Evolutionary conservation across 495 filamentous ascomycete species (phyloP), one percentile per base, ranked within the genome.

Genomic region (Neohortaea acidophila): DNA sequence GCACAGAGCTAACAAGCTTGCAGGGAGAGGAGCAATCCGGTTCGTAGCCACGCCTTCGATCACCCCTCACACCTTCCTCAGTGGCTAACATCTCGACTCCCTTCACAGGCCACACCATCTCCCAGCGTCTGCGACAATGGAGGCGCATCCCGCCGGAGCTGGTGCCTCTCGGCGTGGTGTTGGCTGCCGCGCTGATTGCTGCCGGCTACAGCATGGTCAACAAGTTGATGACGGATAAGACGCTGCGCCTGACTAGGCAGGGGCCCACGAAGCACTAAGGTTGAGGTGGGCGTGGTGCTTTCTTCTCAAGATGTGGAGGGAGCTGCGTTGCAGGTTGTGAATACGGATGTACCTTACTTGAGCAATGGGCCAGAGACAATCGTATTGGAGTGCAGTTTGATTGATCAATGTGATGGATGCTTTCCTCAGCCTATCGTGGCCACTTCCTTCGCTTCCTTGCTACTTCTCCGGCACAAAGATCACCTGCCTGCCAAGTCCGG

Each of bases 91-190:
- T 3, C 13, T 10, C 36, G 18, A 48, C 23, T n/a, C n/a, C n/a
- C n/a, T n/a, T n/a, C n/a, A n/a, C 51, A 97, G 89, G 83, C 57
- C 89, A 96, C 67, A 96, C 89, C 42, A 78, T 99, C 64, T 94
- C 89, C 32, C 89, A 99, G 67, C 80, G 91, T 51, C 68, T 99
- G 44, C 78, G 89, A 52, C 72, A 68, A 46, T 63, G 94, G 43
- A 84, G 80, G 72, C 74, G 73, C 66, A 75, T 93, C 55, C 89
- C 89, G 43, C 75, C 86, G 34, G 89, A 99, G 69, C 70, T 99
- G 73, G 74, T 87, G 53, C 89, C 89, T 51, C 74, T 99, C 48
- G 84, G 82, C 59, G 57, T 92, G 49, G 89, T 97, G 59, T 72
- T 94, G 48, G 75, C 64, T 61, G 65, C 75, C 54, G 78, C 76